These are phyloP conservation scores for Priceomyces carsonii DNA, from an alignment of 805 yeast species.

Conservation along the genomic window DNA sequence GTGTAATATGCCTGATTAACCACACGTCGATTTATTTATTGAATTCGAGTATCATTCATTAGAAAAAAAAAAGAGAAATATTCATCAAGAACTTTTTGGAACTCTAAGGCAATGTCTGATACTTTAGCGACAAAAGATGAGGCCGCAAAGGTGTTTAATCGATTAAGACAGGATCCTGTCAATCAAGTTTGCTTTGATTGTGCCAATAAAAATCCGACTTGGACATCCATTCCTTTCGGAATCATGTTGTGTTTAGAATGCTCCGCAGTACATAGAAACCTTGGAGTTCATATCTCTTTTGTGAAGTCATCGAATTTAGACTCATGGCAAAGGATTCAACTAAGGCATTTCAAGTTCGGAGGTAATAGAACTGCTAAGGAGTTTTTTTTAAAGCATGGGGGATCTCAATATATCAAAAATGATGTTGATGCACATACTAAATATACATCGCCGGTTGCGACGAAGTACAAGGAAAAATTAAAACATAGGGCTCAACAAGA, in stretches of 20 bases:
- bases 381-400: conserved; percentile 82
- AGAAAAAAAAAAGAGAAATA: no score
- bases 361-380: conserved; percentile 89
- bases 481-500: conserved; percentile 69
- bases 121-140: conserved; percentile 68
- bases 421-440: conserved; percentile 65
- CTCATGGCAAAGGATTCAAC: conserved; percentile 89
- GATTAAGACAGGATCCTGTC: conserved; percentile 63
- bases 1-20: conserved; percentile 3
- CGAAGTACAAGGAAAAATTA: conserved; percentile 76
- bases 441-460: conserved; percentile 80
- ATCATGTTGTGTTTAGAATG: conserved; percentile 91
- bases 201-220: conserved; percentile 89
- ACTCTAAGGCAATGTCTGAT: conserved; percentile 33
- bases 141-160: conserved; percentile 62
- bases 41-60: neutral
- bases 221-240: conserved; percentile 98
- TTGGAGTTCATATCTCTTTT: conserved; percentile 95
- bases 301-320: conserved; percentile 91
- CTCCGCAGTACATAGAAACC: conserved; percentile 90
- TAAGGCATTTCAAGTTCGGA: conserved; percentile 90
- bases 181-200: conserved; percentile 94
- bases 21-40: conserved; percentile 5
- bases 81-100: no score
- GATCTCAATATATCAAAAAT: conserved; percentile 60